Conservation (phyloP, 148 eudicot species). For the Camellia granthamiana region DNA sequence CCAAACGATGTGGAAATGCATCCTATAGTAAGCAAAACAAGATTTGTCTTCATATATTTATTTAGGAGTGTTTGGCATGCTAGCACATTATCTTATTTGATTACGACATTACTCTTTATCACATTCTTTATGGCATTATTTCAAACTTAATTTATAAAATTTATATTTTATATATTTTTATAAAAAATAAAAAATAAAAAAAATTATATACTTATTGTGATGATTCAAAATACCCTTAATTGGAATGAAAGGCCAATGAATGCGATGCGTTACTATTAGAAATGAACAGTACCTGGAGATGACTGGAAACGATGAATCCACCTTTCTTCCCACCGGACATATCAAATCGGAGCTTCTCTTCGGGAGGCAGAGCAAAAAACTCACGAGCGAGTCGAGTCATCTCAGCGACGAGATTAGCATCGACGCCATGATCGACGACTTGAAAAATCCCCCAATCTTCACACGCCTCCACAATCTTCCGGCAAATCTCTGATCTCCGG, state of each 20-base stretch:
- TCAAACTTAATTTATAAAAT: too few species aligned
- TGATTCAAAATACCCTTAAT: too few species aligned
- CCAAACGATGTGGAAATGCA: too few species aligned
- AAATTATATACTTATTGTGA: too few species aligned
- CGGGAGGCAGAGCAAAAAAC: slow-evolving; percentile 64
- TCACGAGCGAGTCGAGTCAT: slow-evolving; percentile 69
- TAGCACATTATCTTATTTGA: too few species aligned
- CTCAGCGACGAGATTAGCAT: slow-evolving; percentile 38
- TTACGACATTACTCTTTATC: too few species aligned
- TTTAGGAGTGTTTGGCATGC: too few species aligned
- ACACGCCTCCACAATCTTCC: slow-evolving; percentile 75
- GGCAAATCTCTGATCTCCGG: slow-evolving; percentile 50
- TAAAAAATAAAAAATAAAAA: too few species aligned
- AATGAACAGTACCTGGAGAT: slow-evolving; percentile 62
- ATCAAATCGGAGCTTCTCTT: slow-evolving; percentile 81
- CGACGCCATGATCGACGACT: slow-evolving; percentile 83
- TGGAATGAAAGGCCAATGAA: not conserved
- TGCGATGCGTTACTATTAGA: not conserved
- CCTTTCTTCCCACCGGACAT: slow-evolving; percentile 98
- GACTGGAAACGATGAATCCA: slow-evolving; percentile 93
- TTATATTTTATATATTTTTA: too few species aligned
- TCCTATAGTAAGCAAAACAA: too few species aligned
- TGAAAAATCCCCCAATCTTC: slow-evolving; percentile 95
- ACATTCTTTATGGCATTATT: too few species aligned
- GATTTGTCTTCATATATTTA: too few species aligned